Percentiles rank a stretch among this genome's conserved stretches.
Conservation (phyloP, 768 basidiomycete genomes). For the Phlegmacium glaucopus region DNA sequence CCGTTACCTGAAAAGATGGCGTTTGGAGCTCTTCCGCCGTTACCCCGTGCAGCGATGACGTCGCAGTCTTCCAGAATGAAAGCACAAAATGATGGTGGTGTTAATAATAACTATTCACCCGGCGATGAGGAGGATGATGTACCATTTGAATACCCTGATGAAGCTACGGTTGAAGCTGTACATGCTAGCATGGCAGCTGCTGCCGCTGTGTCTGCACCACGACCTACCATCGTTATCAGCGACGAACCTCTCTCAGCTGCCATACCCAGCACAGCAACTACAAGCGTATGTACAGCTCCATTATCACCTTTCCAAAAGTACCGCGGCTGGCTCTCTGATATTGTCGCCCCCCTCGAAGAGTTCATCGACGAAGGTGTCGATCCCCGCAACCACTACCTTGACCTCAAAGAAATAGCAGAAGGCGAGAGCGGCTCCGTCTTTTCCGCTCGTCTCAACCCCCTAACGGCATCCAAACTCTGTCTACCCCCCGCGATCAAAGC, state of each 20-base stretch:
- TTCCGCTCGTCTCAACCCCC: constrained; percentile 36
- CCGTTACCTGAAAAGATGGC: constrained; percentile 19
- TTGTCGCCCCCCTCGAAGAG: constrained; percentile 55
- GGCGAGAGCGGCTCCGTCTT: constrained; percentile 78
- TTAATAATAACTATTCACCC: not conserved
- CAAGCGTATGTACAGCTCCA: constrained; percentile 29
- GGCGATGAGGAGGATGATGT: constrained; percentile 15
- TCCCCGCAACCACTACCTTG: constrained; percentile 60
- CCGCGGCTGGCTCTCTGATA: constrained; percentile 58
- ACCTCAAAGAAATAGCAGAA: constrained; percentile 77
- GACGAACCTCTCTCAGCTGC: constrained; percentile 12
- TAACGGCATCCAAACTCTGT: constrained; percentile 31
- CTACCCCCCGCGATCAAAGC: constrained; percentile 38
- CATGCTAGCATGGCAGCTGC: constrained; percentile 19
- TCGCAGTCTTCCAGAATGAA: constrained; percentile 9
- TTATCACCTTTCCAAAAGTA: constrained; percentile 48
- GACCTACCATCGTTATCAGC: constrained; percentile 35
- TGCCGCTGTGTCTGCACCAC: constrained; percentile 9
- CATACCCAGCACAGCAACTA: constrained; percentile 20
- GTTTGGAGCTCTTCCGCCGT: constrained; percentile 2
- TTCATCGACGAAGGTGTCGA: constrained; percentile 64
- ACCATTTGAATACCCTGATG: constrained; percentile 19
- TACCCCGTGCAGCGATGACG: constrained; percentile 11
- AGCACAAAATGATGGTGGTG: constrained; percentile 30
- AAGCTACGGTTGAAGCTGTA: constrained; percentile 18